phyloP scores from a whole-genome alignment of 1,284 basidiomycete genomes.

The Peniophora sp. region DNA sequence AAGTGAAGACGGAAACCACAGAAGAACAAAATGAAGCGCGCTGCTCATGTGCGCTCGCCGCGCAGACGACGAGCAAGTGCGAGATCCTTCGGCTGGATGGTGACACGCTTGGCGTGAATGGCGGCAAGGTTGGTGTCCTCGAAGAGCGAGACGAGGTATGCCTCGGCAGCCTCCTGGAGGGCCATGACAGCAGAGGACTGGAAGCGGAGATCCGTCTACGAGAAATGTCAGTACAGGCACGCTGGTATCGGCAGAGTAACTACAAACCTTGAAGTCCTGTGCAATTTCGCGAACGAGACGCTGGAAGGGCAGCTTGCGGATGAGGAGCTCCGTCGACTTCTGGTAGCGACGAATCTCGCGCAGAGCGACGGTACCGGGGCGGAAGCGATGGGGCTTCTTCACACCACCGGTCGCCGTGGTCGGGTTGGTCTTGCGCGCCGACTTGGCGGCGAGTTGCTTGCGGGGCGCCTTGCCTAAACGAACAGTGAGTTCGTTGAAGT shows the following conservation, averaged over 20 bases:
- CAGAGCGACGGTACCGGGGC: not conserved
- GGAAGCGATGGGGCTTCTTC: slow-evolving; percentile 2
- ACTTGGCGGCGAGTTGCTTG: slow-evolving; percentile 44
- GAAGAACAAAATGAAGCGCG: not conserved
- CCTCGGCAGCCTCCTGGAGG: slow-evolving; percentile 1
- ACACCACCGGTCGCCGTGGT: not conserved
- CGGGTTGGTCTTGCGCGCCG: not conserved
- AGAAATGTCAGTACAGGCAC: not conserved
- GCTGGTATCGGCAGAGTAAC: too few relatives aligned
- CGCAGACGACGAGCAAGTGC: not conserved
- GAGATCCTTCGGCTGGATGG: slow-evolving; percentile 1
- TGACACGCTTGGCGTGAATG: slow-evolving; percentile 1
- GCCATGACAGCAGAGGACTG: slow-evolving; percentile 1
- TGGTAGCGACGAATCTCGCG: slow-evolving; percentile 2
- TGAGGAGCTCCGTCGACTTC: slow-evolving; percentile 2
- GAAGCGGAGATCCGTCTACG: slow-evolving; percentile 2
- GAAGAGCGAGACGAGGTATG: slow-evolving; percentile 2
- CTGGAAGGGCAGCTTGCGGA: slow-evolving; percentile 1
- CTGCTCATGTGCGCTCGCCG: not conserved
- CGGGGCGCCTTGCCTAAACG: slow-evolving; percentile 66
- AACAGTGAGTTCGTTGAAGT: slow-evolving; percentile 5
- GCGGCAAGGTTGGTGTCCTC: slow-evolving; percentile 2
- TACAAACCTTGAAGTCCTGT: slow-evolving; percentile 2
- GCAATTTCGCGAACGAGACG: slow-evolving; percentile 1
- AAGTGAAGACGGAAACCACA: not conserved